Evolutionary conservation across 306 rosid genomes (phyloP).

Genomic region (Quercus aquifolioides): DNA sequence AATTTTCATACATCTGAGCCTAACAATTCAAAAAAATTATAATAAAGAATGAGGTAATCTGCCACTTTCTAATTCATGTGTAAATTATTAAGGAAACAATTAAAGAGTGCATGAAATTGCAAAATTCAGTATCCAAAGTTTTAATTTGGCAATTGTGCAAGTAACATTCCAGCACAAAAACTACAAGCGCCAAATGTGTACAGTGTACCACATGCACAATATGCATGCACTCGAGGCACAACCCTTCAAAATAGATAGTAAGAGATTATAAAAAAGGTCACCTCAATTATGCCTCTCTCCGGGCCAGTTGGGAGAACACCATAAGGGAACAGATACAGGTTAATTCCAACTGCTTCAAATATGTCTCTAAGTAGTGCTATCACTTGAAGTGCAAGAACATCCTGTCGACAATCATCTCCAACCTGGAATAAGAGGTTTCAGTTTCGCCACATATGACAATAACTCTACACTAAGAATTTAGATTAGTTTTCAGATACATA

Average conservation of each 20-base stretch:
- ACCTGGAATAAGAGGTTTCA: conserved; percentile 51
- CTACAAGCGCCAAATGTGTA: background rate
- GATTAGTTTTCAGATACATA: background rate
- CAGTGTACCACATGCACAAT: background rate
- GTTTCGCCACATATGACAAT: conserved; percentile 29
- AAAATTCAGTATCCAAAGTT: background rate
- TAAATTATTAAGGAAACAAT: background rate
- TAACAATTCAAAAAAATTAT: background rate
- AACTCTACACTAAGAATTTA: background rate
- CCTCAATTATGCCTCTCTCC: conserved; percentile 96
- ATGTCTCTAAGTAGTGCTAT: conserved; percentile 92
- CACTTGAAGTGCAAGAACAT: conserved; percentile 99
- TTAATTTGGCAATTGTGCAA: background rate
- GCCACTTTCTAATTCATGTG: background rate
- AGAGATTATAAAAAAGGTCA: conserved; percentile 28
- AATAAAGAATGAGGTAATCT: background rate
- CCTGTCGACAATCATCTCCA: conserved; percentile 99
- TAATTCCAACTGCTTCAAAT: conserved; percentile 86
- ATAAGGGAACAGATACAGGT: conserved; percentile 88
- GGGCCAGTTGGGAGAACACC: conserved; percentile 99
- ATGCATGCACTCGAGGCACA: background rate
- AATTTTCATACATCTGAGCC: background rate
- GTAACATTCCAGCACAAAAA: background rate
- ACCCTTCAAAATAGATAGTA: conserved; percentile 4
- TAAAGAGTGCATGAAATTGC: background rate